Conservation (phyloP, 2,329 filamentous ascomycete genomes). For the Epichloe brachyelytri region DNA sequence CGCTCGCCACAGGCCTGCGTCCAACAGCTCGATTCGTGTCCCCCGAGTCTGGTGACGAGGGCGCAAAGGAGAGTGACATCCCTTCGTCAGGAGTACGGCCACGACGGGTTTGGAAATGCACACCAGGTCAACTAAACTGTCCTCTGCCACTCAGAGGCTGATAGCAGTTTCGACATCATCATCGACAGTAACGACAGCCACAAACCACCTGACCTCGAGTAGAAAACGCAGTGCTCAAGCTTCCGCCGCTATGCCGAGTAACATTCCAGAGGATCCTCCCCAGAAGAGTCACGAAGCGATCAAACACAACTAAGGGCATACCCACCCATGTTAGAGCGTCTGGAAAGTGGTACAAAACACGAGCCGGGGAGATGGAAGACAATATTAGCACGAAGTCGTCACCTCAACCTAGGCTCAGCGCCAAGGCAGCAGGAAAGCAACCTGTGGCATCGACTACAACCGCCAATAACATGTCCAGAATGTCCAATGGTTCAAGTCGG, state of each 20-base stretch:
- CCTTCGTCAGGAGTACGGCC: slow-evolving; percentile 28
- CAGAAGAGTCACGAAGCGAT: slow-evolving; percentile 4
- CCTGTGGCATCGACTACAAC: slow-evolving; percentile 17
- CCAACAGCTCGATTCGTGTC: slow-evolving; percentile 50
- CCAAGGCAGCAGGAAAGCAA: slow-evolving; percentile 37
- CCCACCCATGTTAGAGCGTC: slow-evolving; percentile 17
- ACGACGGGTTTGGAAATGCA: slow-evolving; percentile 19
- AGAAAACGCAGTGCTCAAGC: slow-evolving; percentile 36
- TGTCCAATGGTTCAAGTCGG: not conserved
- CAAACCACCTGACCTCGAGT: slow-evolving; percentile 32
- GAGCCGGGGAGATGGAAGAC: not conserved
- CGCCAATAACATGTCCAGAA: slow-evolving; percentile 8
- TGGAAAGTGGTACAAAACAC: slow-evolving; percentile 3
- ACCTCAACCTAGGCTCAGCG: slow-evolving; percentile 17
- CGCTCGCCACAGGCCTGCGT: slow-evolving; percentile 37
- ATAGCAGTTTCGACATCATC: slow-evolving; percentile 29
- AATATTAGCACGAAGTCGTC: not conserved
- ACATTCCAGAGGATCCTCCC: not conserved
- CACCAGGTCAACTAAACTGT: slow-evolving; percentile 13
- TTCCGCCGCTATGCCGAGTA: slow-evolving; percentile 15
- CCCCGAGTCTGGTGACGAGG: slow-evolving; percentile 34
- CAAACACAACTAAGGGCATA: slow-evolving; percentile 10
- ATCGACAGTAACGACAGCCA: slow-evolving; percentile 10
- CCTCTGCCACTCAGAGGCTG: slow-evolving; percentile 23
- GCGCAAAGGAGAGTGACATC: slow-evolving; percentile 19